A percentile compares a stretch with the other conserved stretches of the same genome.
Conservation (phyloP, 1,284 basidiomycete species). For the Austroboletus niveus region DNA sequence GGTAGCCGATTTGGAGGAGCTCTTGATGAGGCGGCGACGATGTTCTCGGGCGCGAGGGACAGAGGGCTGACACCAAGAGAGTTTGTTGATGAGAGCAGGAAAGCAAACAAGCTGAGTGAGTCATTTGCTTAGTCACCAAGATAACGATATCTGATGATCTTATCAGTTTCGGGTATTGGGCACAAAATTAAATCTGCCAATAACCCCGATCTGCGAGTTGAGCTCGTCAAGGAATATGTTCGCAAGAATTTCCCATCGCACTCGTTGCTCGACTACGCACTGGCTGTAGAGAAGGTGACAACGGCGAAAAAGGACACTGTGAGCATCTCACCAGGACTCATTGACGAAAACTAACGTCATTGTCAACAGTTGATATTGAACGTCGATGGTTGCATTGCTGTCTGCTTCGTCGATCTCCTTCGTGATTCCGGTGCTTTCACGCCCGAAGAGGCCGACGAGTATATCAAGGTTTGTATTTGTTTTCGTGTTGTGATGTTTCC, state of each 20-base stretch:
- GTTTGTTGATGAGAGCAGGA: constrained; percentile 95
- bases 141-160: background rate
- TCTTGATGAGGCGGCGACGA: constrained; percentile 94
- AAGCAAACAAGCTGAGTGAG: constrained; percentile 91
- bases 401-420: constrained; percentile 96
- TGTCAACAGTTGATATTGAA: constrained; percentile 75
- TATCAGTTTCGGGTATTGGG: constrained; percentile 90
- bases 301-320: constrained; percentile 97
- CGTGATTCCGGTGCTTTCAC: constrained; percentile 94
- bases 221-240: constrained; percentile 98
- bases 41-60: constrained; percentile 92
- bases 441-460: constrained; percentile 94
- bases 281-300: constrained; percentile 97
- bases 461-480: constrained; percentile 67
- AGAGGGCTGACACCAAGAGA: constrained; percentile 93
- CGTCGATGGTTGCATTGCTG: constrained; percentile 97
- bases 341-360: background rate
- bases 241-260: constrained; percentile 94
- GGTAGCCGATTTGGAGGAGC: constrained; percentile 99
- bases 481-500: background rate
- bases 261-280: constrained; percentile 94
- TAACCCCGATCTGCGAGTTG: constrained; percentile 95
- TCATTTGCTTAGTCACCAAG: background rate
- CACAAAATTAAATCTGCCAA: constrained; percentile 99
- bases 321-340: constrained; percentile 23